Conservation (phyloP, 1,139 yeast genomes). For the Pichia kudriavzevii region DNA sequence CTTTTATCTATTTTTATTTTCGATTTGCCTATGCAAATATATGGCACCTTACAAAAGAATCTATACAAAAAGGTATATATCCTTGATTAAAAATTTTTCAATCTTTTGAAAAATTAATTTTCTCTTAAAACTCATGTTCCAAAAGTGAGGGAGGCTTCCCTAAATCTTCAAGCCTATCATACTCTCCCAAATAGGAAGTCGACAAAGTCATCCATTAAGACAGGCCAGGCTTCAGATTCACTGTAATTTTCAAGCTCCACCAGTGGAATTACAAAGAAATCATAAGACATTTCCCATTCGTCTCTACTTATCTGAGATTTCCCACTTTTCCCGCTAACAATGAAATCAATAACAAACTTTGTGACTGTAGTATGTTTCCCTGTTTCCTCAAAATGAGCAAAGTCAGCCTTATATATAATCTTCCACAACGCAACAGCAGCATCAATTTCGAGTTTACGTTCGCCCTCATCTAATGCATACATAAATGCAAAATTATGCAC, state of each 20-base stretch:
- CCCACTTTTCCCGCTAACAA: constrained; percentile 20
- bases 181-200: constrained; percentile 31
- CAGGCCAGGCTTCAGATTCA: constrained; percentile 88
- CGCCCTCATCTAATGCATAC: constrained; percentile 56
- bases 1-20: not conserved
- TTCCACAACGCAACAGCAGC: constrained; percentile 76
- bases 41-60: too few species aligned
- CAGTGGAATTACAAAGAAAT: constrained; percentile 50
- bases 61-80: not conserved
- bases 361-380: constrained; percentile 7
- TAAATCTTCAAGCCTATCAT: not conserved
- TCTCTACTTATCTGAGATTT: constrained; percentile 54
- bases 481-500: constrained; percentile 68
- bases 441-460: constrained; percentile 52
- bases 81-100: constrained; percentile 2
- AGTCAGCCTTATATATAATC: constrained; percentile 34
- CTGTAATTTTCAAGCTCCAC: constrained; percentile 44
- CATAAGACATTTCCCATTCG: constrained; percentile 77
- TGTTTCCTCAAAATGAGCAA: not conserved
- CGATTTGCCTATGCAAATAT: not conserved
- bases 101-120: too few species aligned
- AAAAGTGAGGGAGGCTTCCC: not conserved
- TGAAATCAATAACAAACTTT: constrained; percentile 8
- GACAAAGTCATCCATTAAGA: constrained; percentile 75
- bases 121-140: too few species aligned